phyloP scores from a whole-genome alignment of 495 filamentous ascomycete species.

The Podospora australis region DNA sequence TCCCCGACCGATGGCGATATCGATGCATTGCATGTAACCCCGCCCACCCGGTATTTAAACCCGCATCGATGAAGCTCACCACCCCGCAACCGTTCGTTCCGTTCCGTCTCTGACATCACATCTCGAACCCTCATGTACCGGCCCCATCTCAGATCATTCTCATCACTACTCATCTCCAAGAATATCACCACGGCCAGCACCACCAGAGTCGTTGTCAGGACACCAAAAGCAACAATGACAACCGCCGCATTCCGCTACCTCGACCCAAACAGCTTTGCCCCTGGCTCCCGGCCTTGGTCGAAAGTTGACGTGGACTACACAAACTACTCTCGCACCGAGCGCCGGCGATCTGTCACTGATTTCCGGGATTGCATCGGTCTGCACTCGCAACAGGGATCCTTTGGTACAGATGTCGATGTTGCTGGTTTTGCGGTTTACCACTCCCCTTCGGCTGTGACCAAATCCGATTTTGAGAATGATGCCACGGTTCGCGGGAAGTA shows the following conservation, averaged over 20 bases:
- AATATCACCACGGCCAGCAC: too few species aligned
- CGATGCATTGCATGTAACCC: too few species aligned
- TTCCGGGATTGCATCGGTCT: slow-evolving; percentile 16
- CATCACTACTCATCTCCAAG: too few species aligned
- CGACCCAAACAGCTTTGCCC: slow-evolving; percentile 18
- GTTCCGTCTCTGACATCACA: too few species aligned
- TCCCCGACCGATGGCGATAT: too few species aligned
- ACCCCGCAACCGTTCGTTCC: too few species aligned
- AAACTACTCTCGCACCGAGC: slow-evolving; percentile 22
- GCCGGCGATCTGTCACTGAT: slow-evolving; percentile 26
- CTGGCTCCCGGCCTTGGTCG: slow-evolving; percentile 29
- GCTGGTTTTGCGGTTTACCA: slow-evolving; percentile 35
- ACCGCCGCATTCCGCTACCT: slow-evolving; percentile 24
- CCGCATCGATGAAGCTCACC: too few species aligned
- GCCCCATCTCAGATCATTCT: too few species aligned
- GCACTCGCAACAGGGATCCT: slow-evolving; percentile 9
- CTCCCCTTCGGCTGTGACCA: slow-evolving; percentile 26
- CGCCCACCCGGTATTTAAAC: too few species aligned
- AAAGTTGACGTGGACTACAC: slow-evolving; percentile 34
- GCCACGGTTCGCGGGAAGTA: slow-evolving; percentile 56
- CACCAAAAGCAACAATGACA: too few species aligned
- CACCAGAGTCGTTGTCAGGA: too few species aligned
- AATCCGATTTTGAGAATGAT: slow-evolving; percentile 56
- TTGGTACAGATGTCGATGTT: slow-evolving; percentile 37
- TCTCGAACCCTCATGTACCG: too few species aligned